Evolutionary conservation across 257 asterid genomes (phyloP).

Genomic region (Primulina tabacum): DNA sequence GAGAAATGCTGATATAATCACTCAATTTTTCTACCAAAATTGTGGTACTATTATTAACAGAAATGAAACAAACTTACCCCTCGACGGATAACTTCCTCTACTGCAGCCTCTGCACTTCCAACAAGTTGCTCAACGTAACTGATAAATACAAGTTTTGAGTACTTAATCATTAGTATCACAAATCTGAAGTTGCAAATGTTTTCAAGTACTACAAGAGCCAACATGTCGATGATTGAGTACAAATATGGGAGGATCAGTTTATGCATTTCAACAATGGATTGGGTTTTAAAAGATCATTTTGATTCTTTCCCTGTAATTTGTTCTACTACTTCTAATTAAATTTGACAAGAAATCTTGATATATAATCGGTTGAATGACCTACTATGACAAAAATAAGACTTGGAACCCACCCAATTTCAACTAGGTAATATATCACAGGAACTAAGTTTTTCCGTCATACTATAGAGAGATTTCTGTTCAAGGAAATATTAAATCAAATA

Average conservation of each 20-base stretch:
- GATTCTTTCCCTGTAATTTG: not conserved
- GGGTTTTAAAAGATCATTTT: not conserved
- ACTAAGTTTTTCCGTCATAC: not conserved
- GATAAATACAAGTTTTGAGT: conserved; percentile 28
- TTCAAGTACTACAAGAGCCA: conserved; percentile 5
- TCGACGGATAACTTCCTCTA: conserved; percentile 84
- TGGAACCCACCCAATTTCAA: not conserved
- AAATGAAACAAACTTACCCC: conserved; percentile 62
- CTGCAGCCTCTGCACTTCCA: conserved; percentile 98
- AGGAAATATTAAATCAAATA: no score
- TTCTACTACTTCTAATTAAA: not conserved
- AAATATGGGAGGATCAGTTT: not conserved
- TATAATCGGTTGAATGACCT: not conserved
- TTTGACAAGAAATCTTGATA: not conserved
- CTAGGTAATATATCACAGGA: not conserved
- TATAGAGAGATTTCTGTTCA: no score
- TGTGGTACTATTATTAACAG: not conserved
- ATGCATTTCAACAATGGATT: conserved; percentile 2
- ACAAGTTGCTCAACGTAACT: conserved; percentile 96
- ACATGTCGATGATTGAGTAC: not conserved
- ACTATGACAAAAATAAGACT: not conserved
- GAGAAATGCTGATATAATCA: conserved; percentile 22
- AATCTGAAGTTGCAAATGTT: not conserved
- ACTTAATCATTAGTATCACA: not conserved
- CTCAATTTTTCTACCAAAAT: conserved; percentile 9